Percentiles rank a stretch among this genome's conserved stretches.
Conservation (phyloP, 176 grass and related monocot genomes). For the Miscanthus lutarioriparius region DNA sequence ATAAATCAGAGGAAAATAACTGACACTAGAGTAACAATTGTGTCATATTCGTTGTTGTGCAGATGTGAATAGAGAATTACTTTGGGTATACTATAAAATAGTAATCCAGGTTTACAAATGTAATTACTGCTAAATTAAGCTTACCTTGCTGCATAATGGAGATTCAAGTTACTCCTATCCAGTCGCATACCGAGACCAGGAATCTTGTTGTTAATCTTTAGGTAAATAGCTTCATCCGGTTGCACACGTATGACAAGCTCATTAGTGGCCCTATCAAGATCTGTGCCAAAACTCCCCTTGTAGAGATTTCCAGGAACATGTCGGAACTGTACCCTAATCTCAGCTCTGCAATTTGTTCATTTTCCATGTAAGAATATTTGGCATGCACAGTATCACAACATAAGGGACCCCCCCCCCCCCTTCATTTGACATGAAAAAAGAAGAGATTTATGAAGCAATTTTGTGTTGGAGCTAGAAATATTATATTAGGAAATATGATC, state of each 20-base stretch:
- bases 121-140: slow-evolving; percentile 27
- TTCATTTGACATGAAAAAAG: neutral
- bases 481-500: neutral
- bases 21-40: neutral
- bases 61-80: neutral
- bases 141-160: slow-evolving; percentile 93
- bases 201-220: slow-evolving; percentile 98
- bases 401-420: neutral
- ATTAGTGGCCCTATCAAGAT: slow-evolving; percentile 88
- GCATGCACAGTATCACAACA: neutral
- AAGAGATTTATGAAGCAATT: neutral
- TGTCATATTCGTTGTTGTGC: neutral
- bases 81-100: neutral
- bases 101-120: neutral
- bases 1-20: neutral
- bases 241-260: slow-evolving; percentile 96
- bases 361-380: slow-evolving; percentile 13
- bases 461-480: neutral
- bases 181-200: slow-evolving; percentile 89
- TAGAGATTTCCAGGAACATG: slow-evolving; percentile 94
- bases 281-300: slow-evolving; percentile 78
- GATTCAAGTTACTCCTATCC: slow-evolving; percentile 94
- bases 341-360: slow-evolving; percentile 51
- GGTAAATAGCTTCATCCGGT: slow-evolving; percentile 89
- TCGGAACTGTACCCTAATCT: slow-evolving; percentile 97